Percentiles rank a stretch among this genome's conserved stretches.
These are phyloP conservation scores for Tolypocladium endophyticum DNA, from an alignment of 2,329 filamentous ascomycete genomes.

Conservation along the genomic window DNA sequence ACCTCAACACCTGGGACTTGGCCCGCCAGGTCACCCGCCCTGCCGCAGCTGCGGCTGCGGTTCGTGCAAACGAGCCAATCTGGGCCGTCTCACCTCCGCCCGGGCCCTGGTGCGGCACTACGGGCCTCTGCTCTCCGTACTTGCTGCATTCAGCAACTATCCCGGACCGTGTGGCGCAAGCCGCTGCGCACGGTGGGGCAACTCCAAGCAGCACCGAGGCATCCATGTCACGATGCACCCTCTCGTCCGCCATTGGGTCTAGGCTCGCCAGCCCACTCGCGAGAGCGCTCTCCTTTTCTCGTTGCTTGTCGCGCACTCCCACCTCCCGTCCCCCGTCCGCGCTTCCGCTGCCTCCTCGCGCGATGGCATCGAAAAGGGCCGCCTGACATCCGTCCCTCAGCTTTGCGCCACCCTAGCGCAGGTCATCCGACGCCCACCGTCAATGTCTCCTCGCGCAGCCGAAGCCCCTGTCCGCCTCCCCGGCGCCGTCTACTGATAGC, in stretches of 20 bases:
- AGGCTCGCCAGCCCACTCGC: neutral
- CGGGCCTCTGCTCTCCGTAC: neutral
- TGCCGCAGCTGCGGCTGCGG: neutral
- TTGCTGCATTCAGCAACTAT: neutral
- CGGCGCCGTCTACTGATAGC: neutral
- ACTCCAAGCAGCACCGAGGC: neutral
- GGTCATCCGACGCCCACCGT: neutral
- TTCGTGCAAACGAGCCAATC: neutral
- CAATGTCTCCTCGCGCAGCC: neutral
- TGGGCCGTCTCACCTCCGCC: neutral
- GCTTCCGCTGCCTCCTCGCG: neutral
- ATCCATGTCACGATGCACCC: neutral
- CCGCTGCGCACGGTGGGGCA: neutral
- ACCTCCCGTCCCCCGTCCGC: neutral
- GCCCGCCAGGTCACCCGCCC: neutral
- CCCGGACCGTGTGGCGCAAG: slow-evolving; percentile 1
- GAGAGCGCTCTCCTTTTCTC: neutral
- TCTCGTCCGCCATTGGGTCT: neutral
- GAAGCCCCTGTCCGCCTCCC: neutral
- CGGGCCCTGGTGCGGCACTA: neutral
- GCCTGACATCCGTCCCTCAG: neutral
- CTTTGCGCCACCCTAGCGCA: neutral
- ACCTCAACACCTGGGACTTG: neutral
- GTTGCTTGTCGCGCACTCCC: neutral
- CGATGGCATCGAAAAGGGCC: neutral